A percentile compares a stretch with the other conserved stretches of the same genome.
These are phyloP conservation scores for Sugiyamaella xylanicola DNA, from an alignment of 1,139 yeast species.

Conservation along the genomic window DNA sequence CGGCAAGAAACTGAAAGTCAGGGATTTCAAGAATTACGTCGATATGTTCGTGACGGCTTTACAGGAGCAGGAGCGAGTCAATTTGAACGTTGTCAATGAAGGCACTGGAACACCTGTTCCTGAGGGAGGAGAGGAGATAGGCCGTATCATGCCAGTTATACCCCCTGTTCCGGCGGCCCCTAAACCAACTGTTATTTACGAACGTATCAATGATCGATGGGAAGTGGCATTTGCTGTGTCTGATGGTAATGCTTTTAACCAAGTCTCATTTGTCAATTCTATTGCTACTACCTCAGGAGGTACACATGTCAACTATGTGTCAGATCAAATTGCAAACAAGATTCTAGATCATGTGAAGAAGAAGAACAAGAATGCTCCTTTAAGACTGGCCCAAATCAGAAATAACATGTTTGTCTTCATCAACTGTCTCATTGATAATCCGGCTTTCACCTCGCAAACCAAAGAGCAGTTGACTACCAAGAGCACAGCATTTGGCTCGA, in stretches of 20 bases:
- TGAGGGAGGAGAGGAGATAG: slow-evolving; percentile 7
- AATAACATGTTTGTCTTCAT: slow-evolving; percentile 89
- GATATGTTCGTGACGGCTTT: slow-evolving; percentile 85
- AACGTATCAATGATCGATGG: slow-evolving; percentile 81
- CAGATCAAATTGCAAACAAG: slow-evolving; percentile 81
- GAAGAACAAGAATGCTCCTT: slow-evolving; percentile 69
- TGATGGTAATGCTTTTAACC: slow-evolving; percentile 79
- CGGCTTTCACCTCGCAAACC: slow-evolving; percentile 97
- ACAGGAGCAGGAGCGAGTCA: slow-evolving; percentile 45
- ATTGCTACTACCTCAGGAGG: slow-evolving; percentile 98
- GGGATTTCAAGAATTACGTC: slow-evolving; percentile 81
- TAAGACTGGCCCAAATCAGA: slow-evolving; percentile 85
- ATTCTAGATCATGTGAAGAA: slow-evolving; percentile 73
- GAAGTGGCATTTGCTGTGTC: slow-evolving; percentile 95
- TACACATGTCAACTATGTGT: slow-evolving; percentile 84
- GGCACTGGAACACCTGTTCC: slow-evolving; percentile 33
- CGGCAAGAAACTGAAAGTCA: slow-evolving; percentile 68
- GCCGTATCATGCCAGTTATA: slow-evolving; percentile 28
- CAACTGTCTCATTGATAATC: slow-evolving; percentile 92
- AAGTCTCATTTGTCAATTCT: slow-evolving; percentile 94
- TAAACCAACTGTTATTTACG: slow-evolving; percentile 75
- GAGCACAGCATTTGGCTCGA: slow-evolving; percentile 85
- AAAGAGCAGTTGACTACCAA: slow-evolving; percentile 94
- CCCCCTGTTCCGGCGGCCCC: slow-evolving; percentile 46
- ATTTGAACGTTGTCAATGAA: slow-evolving; percentile 36